Base-by-base conservation (phyloP, 2,329 filamentous ascomycete species). In the Microcyclospora pomicola region DNA sequence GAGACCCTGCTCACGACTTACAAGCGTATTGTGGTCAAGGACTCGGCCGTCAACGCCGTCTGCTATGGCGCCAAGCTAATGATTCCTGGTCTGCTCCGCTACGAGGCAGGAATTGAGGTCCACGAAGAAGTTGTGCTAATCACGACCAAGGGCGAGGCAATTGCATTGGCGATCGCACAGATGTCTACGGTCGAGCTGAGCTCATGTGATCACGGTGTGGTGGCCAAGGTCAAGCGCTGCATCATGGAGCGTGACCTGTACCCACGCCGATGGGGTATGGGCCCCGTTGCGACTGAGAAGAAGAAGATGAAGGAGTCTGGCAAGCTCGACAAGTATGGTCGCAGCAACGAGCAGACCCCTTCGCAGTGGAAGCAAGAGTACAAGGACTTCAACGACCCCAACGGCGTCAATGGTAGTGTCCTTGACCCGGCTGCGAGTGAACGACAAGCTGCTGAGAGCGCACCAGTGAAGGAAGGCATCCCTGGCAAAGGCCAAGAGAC, bases 171-270 rank as follows among this genome's bases (percentile, higher is more conserved):
- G 54, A 93, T 95, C 55, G 86, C 91, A 13, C 84, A 93, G 63
- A 98, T 98, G 91, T 94, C 86, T 30, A 93, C 87, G 2, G 86
- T 95, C 42, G 91, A 96, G 68, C 83, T 98, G 65, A 85, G 85
- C 24, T 88, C 86, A 27, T 96, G 91, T 65, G 87, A 96, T 59
- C 91, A 98, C 65, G 91, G 91, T 53, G 86, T 95, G 42, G 88
- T 96, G 42, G 91, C 91, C 53, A 96, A 95, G 73, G 85, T 98
- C 61, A 98, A 98, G 80, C 81, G 91, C 55, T 94, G 87, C 65
- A 98, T 98, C 64, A 98, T 98, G 91, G 91, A 98, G 73, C 83
- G 91, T 54, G 91, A 96, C 61, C 73, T 96, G 42, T 98, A 98
- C 73, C 91, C 91, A 47, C 76, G 86, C 61, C 73, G 88, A 71